Percentiles rank a stretch among this genome's conserved stretches.
These are phyloP conservation scores for Cinchona pubescens DNA, from an alignment of 257 asterid genomes.

Conservation along the genomic window DNA sequence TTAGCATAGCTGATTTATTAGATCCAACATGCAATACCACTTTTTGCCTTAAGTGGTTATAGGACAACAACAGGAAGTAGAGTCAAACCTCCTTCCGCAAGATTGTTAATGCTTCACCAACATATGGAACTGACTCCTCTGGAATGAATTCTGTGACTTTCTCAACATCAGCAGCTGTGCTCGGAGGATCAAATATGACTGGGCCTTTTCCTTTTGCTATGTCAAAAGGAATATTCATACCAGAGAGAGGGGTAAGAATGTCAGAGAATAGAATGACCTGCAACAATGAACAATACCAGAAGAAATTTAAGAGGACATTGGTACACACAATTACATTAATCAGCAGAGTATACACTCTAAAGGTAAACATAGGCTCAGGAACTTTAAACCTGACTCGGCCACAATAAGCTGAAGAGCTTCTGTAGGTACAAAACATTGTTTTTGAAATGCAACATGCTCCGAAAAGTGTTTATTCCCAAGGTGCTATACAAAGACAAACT, in stretches of 20 bases:
- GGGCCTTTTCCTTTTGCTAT: constrained; percentile 97
- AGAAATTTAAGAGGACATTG: constrained; percentile 10
- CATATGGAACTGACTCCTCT: constrained; percentile 89
- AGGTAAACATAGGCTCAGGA: neutral
- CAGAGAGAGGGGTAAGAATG: constrained; percentile 95
- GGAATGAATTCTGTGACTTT: constrained; percentile 85
- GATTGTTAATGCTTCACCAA: constrained; percentile 90
- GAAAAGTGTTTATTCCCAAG: neutral
- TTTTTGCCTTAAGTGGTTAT: neutral
- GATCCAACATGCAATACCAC: neutral
- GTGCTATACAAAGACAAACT: constrained; percentile 21
- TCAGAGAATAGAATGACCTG: constrained; percentile 98
- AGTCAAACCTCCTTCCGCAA: constrained; percentile 83
- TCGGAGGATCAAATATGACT: constrained; percentile 75
- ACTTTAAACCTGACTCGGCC: neutral
- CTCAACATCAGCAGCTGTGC: constrained; percentile 64
- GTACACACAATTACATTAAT: constrained; percentile 10
- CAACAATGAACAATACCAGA: constrained; percentile 15
- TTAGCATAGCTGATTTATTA: neutral
- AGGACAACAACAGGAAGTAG: constrained; percentile 1
- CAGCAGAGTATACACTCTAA: neutral
- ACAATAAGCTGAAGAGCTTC: neutral
- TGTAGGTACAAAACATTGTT: neutral
- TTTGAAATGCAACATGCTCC: neutral
- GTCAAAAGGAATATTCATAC: constrained; percentile 98